Percentiles rank a stretch among this genome's conserved stretches.
Evolutionary conservation across 306 rosid species (phyloP).

Genomic region (Quercus variabilis): DNA sequence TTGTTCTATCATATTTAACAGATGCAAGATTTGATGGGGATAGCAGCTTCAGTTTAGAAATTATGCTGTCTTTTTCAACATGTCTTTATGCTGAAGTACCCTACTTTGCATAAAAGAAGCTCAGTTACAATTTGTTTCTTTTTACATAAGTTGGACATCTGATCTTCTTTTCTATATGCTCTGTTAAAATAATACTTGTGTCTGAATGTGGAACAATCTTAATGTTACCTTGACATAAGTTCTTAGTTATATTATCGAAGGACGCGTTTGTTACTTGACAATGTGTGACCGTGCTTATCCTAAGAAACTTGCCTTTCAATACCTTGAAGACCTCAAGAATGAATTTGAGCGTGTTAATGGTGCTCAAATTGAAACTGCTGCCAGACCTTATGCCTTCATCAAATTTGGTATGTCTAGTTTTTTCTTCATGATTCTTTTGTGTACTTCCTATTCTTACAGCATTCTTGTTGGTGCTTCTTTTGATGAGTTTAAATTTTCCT

Average conservation of each 20-base stretch:
- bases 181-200: no score
- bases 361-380: constrained; percentile 96
- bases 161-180: not conserved
- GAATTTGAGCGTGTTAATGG: constrained; percentile 96
- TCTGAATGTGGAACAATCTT: constrained; percentile 4
- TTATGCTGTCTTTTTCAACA: not conserved
- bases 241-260: constrained; percentile 85
- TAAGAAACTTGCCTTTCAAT: constrained; percentile 98
- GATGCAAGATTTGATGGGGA: not conserved
- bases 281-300: constrained; percentile 99
- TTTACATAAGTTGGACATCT: not conserved
- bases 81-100: no score
- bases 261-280: constrained; percentile 95
- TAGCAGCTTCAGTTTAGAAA: not conserved
- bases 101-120: not conserved
- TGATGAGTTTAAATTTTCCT: constrained; percentile 24
- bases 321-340: constrained; percentile 95
- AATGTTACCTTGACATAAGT: constrained; percentile 54
- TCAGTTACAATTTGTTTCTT: not conserved
- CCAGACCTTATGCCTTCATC: constrained; percentile 98
- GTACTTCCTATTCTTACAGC: not conserved
- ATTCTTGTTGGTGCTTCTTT: not conserved
- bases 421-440: not conserved
- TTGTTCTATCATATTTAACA: not conserved
- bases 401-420: constrained; percentile 70